These are phyloP conservation scores for Calonectria pteridis DNA, from an alignment of 2,329 filamentous ascomycete species.

Conservation along the genomic window DNA sequence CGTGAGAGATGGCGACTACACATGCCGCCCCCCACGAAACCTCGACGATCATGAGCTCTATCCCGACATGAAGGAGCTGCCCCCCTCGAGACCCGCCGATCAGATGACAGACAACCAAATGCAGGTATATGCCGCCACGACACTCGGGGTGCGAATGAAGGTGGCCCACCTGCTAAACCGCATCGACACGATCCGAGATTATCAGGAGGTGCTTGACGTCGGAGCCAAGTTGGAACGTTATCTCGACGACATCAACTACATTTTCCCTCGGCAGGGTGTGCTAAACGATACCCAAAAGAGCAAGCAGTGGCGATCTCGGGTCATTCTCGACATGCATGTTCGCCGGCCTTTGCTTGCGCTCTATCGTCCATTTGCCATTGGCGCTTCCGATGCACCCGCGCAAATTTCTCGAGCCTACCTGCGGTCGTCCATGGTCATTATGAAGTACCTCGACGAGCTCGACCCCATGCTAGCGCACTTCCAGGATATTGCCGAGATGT, in stretches of 20 bases:
- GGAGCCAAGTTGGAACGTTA: constrained; percentile 66
- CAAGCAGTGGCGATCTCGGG: constrained; percentile 64
- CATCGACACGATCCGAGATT: constrained; percentile 65
- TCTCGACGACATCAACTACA: constrained; percentile 66
- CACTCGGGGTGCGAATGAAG: constrained; percentile 61
- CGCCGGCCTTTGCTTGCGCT: constrained; percentile 64
- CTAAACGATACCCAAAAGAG: constrained; percentile 59
- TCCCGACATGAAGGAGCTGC: constrained; percentile 62
- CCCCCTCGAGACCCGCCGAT: constrained; percentile 63
- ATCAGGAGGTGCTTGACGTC: constrained; percentile 65
- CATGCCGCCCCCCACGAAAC: constrained; percentile 65
- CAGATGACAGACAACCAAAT: constrained; percentile 66
- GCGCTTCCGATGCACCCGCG: constrained; percentile 61
- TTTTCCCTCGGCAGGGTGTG: constrained; percentile 61
- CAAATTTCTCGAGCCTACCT: constrained; percentile 67
- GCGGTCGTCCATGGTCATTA: constrained; percentile 66
- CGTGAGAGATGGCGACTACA: constrained; percentile 66
- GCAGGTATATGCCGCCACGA: constrained; percentile 66
- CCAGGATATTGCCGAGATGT: constrained; percentile 63
- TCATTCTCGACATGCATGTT: constrained; percentile 67
- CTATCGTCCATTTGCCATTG: constrained; percentile 67
- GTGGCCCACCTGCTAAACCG: constrained; percentile 64
- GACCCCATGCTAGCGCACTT: constrained; percentile 62
- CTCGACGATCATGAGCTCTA: constrained; percentile 65
- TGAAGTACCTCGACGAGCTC: constrained; percentile 67